These are phyloP conservation scores for Rhynchospora breviuscula DNA, from an alignment of 176 grass and related monocot species.

Conservation along the genomic window DNA sequence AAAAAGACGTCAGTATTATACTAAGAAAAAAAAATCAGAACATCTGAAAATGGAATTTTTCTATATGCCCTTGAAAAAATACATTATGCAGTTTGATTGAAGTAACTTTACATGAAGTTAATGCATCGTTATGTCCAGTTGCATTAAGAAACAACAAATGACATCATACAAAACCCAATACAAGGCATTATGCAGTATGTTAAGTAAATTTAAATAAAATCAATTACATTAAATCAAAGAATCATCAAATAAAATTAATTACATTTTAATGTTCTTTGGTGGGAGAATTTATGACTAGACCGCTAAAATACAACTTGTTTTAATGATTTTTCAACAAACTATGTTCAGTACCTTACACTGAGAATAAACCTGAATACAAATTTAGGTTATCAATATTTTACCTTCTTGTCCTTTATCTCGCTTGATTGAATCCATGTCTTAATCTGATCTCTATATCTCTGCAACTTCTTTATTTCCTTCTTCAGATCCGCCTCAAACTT, in stretches of 20 bases:
- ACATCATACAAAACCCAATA: not conserved
- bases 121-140: not conserved
- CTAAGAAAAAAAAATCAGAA: too few species aligned
- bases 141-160: not conserved
- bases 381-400: constrained; percentile 8
- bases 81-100: too few species aligned
- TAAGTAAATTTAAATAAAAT: not conserved
- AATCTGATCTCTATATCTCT: constrained; percentile 98
- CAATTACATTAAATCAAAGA: not conserved
- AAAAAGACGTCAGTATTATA: too few species aligned
- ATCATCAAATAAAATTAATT: not conserved
- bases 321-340: not conserved
- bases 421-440: constrained; percentile 99
- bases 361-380: not conserved
- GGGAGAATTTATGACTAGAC: not conserved
- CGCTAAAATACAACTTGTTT: not conserved
- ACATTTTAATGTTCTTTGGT: not conserved
- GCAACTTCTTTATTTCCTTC: constrained; percentile 99
- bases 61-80: too few species aligned
- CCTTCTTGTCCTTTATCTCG: constrained; percentile 99
- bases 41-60: too few species aligned
- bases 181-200: not conserved
- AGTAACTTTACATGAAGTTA: not conserved
- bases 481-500: constrained; percentile 99
- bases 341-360: not conserved